A percentile compares a stretch with the other conserved stretches of the same genome.
Conservation (phyloP, 1,284 basidiomycete species). For the Cystobasidium sp. region DNA sequence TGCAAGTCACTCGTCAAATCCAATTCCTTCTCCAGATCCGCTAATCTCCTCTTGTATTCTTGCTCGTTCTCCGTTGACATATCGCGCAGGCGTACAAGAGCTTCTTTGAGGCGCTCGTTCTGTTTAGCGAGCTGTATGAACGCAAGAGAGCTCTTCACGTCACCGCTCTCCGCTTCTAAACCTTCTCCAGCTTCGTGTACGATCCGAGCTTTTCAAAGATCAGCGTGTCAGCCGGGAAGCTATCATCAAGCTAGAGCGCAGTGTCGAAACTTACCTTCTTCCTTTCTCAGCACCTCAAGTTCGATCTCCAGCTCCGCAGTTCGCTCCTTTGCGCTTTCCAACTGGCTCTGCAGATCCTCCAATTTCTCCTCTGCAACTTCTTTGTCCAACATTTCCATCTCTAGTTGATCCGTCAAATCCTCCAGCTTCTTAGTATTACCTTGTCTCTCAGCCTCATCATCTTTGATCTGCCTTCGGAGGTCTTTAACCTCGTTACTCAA, state of each 20-base stretch:
- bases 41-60: slow-evolving; percentile 78
- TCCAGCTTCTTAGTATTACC: slow-evolving; percentile 67
- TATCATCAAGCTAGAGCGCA: not conserved
- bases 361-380: slow-evolving; percentile 95
- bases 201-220: slow-evolving; percentile 45
- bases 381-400: slow-evolving; percentile 93
- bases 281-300: slow-evolving; percentile 72
- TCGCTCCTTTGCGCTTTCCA: slow-evolving; percentile 76
- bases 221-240: not conserved
- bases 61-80: slow-evolving; percentile 83
- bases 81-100: slow-evolving; percentile 83
- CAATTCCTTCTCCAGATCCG: slow-evolving; percentile 88
- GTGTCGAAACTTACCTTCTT: slow-evolving; percentile 56
- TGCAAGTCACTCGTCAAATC: slow-evolving; percentile 57
- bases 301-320: slow-evolving; percentile 84
- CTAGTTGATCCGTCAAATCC: slow-evolving; percentile 84
- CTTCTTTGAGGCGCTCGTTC: slow-evolving; percentile 92
- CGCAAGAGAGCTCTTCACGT: slow-evolving; percentile 66
- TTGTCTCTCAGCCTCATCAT: slow-evolving; percentile 67
- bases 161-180: slow-evolving; percentile 31
- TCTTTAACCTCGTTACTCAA: slow-evolving; percentile 72
- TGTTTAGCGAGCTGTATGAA: slow-evolving; percentile 95
- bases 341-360: slow-evolving; percentile 75
- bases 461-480: slow-evolving; percentile 66
- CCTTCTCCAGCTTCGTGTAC: slow-evolving; percentile 45